These are phyloP conservation scores for Solioccasus polychromus DNA, from an alignment of 768 basidiomycete genomes.

Conservation along the genomic window DNA sequence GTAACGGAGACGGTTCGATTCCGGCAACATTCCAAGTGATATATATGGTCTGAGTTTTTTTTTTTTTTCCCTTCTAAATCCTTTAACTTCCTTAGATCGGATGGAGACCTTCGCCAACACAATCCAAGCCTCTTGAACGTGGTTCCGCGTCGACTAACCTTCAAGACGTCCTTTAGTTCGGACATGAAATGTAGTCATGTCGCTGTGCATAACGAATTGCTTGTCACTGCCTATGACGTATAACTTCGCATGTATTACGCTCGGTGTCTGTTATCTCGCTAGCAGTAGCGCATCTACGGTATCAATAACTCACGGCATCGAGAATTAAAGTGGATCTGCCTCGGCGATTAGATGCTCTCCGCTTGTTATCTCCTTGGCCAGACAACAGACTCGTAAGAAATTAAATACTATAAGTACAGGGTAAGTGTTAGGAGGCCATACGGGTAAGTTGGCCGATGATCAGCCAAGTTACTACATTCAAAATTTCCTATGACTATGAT, in stretches of 20 bases:
- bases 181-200: no score
- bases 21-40: slow-evolving; percentile 97
- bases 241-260: background rate
- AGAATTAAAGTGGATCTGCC: no score
- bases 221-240: background rate
- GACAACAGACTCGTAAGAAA: background rate
- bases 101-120: slow-evolving; percentile 72
- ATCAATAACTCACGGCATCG: no score
- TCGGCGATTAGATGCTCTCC: no score
- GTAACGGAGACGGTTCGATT: slow-evolving; percentile 75
- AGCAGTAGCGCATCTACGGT: background rate
- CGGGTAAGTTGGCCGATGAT: no score
- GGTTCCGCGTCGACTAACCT: slow-evolving; percentile 61
- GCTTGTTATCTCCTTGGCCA: no score
- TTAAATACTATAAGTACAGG: background rate
- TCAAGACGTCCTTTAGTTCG: slow-evolving; percentile 50
- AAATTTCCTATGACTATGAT: no score
- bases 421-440: background rate
- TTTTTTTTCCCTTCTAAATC: background rate
- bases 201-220: background rate
- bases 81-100: slow-evolving; percentile 55
- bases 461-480: background rate
- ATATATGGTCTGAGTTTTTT: slow-evolving; percentile 66
- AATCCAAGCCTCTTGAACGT: slow-evolving; percentile 63
- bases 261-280: background rate